Base-by-base conservation (phyloP, 495 filamentous ascomycete species). In the Staphylotrichum tortipilum region DNA sequence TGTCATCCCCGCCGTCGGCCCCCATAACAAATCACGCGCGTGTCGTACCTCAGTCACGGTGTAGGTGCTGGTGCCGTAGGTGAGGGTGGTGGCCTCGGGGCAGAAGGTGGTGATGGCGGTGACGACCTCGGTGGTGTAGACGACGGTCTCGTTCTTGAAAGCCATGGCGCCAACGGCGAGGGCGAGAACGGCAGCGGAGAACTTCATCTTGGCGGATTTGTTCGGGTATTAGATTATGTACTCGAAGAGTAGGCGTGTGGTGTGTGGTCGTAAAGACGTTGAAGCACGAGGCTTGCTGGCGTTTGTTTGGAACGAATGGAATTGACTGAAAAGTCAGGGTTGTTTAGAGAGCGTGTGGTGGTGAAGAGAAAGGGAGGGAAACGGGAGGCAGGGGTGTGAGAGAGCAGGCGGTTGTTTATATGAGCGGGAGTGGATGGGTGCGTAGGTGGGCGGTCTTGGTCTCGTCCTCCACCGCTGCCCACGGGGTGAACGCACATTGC, bases 91-190 rank as follows among this genome's bases (percentile, higher is more conserved):
- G 58, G 88, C 67, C 60, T 69, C 73, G 12, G 88, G 85, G 85
- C 89, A 94, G 82, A 76, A 89, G 64, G 89, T 94, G 75, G 83
- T 86, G 77, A 83, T 84, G 38, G 78, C 72, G 44, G 84, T 88
- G 60, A 90, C 79, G 44, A 85, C 73, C 74, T 91, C 83, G 53
- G 87, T 94, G 71, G 78, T 78, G 71, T 78, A 81, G 61, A 68
- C 68, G 39, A 67, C 71, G 56, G 63, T 72, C 54, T 58, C 58
- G 56, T 64, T 37, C n/a, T 14, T 21, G 45, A 14, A 7, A 24
- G 78, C 76, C 58, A 76, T 71, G 61, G 78, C 80, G 66, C 82
- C 71, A 61, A 79, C 78, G 68, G 78, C 79, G 67, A 78, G 71
- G 57, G 81, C 73, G 67, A 79, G 74, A 66, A 77, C 62, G 67